Base-by-base conservation (phyloP, 2,329 filamentous ascomycete species). In the Apiospora malaysiana region DNA sequence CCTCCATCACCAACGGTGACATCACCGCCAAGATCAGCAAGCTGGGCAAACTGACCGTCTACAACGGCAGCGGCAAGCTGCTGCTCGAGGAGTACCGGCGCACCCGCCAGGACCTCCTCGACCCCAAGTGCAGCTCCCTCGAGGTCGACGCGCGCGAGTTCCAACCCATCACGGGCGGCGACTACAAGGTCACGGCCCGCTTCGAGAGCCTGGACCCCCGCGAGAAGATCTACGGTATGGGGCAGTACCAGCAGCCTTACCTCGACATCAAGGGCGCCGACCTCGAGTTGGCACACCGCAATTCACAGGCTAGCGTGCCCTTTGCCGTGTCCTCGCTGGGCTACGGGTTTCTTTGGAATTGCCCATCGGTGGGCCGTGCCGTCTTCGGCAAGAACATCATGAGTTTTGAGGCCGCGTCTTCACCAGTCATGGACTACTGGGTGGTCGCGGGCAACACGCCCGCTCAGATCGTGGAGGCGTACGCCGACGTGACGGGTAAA, bases 191-290 rank as follows among this genome's bases (percentile, higher is more conserved):
- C 10, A 91, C 88, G 0, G 82, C 86, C 73, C 83, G 90, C 0
- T 85, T 92, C 69, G 90, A 92, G 76, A 70, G 86, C 1, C 76
- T 87, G 69, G 78, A 86, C 69, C 79, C 81, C 0, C 81, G 86
- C 23, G 90, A 92, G 77, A 88, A 86, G 76, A 87, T 92, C n/a
- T 92, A 85, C 75, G 90, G 90, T 25, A 92, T 92, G 89, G 90
- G 90, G 0, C 90, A 92, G 78, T 92, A 92, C 72, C 90, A 92
- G 75, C 89, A 92, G 74, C 87, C 88, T 0, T 85, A 83, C 68
- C 81, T 92, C n/a, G 84, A 92, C 75, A 82, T 92, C 67, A 92
- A 91, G 74, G 90, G 90, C 0, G 76, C 82, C 0, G 89, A 92
- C 70, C 78, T 92, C 1, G 90, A 92, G 76, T 84, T 92, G 2